Conservation (phyloP, 1,284 basidiomycete species). For the Schizophyllum amplum region DNA sequence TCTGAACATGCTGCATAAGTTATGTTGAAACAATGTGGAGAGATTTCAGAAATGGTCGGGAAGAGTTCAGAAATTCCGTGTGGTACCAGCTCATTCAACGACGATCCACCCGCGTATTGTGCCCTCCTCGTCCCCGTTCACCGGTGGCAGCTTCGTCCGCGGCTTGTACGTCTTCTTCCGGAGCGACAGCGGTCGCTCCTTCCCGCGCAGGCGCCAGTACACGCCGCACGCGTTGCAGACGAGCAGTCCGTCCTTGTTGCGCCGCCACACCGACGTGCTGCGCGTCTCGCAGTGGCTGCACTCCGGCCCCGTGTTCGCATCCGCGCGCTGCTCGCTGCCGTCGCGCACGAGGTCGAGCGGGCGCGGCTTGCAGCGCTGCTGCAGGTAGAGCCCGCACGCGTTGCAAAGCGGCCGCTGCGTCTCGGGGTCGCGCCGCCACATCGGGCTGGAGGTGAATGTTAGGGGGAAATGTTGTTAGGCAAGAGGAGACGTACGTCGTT, state of each 20-base stretch:
- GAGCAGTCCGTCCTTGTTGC: constrained; percentile 8
- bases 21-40: too few relatives aligned
- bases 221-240: constrained; percentile 15
- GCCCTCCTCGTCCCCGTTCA: too few relatives aligned
- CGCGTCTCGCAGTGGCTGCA: constrained; percentile 12
- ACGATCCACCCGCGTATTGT: too few relatives aligned
- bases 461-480: too few relatives aligned
- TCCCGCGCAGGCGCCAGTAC: constrained; percentile 10
- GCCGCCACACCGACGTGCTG: constrained; percentile 11
- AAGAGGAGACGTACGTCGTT: not conserved
- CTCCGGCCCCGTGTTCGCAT: constrained; percentile 6
- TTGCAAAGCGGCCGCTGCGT: constrained; percentile 12
- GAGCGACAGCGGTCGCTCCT: constrained; percentile 12
- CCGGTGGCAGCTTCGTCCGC: too few relatives aligned
- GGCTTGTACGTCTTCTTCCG: constrained; percentile 10
- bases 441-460: too few relatives aligned
- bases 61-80: too few relatives aligned
- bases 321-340: constrained; percentile 1
- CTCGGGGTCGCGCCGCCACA: constrained; percentile 11
- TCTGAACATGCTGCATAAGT: too few relatives aligned
- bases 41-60: too few relatives aligned
- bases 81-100: too few relatives aligned
- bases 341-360: constrained; percentile 13
- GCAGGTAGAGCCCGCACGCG: constrained; percentile 11
- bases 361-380: constrained; percentile 11